phyloP scores from a whole-genome alignment of 129 eudicot genomes.

The Helianthus tuberosus region DNA sequence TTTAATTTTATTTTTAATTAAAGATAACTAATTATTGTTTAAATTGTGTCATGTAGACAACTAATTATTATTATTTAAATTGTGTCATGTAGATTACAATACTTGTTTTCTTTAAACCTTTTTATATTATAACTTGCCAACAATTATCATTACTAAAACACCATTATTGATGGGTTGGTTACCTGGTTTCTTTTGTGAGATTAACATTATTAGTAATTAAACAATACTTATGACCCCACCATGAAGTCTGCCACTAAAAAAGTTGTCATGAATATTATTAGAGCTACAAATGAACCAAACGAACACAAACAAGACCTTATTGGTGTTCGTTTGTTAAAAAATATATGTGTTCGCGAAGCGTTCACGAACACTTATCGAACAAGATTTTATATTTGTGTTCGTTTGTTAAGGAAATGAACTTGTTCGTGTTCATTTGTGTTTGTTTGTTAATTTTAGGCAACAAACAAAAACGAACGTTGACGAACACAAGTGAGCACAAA shows the following conservation, averaged over 20 bases:
- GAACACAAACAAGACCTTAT: no score
- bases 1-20: no score
- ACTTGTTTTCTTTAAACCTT: not conserved
- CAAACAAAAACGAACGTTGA: no score
- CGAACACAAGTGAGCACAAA: no score
- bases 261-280: not conserved
- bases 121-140: not conserved
- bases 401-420: no score
- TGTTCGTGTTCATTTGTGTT: no score
- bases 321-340: no score
- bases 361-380: no score
- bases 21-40: not conserved
- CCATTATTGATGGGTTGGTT: conserved; percentile 3
- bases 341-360: no score
- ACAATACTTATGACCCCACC: not conserved
- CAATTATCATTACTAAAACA: conserved; percentile 2
- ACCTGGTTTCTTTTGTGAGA: not conserved
- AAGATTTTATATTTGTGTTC: no score
- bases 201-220: not conserved
- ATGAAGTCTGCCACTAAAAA: conserved; percentile 1
- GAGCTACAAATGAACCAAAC: no score
- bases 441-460: no score
- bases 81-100: not conserved
- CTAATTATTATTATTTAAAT: not conserved
- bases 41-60: not conserved